Evolutionary conservation across 2,329 filamentous ascomycete species (phyloP).

Genomic region (Periconia sp.): DNA sequence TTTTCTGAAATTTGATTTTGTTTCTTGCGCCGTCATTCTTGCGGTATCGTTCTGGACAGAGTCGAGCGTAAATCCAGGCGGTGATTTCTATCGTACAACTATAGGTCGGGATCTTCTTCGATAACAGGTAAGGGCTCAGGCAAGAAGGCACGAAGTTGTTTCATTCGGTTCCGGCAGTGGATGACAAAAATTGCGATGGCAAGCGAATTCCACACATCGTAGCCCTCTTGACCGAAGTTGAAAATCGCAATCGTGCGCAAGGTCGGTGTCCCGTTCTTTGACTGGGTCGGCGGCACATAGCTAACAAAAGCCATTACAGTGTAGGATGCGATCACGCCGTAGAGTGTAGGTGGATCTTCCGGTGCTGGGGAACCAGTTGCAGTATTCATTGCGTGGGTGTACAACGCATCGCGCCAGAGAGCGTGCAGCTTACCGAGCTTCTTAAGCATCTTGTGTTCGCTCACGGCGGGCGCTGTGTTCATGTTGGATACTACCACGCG

Average conservation of each 20-base stretch:
- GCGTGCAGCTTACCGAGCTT: slow-evolving; percentile 48
- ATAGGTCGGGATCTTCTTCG: slow-evolving; percentile 36
- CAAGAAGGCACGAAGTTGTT: slow-evolving; percentile 45
- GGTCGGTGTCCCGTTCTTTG: slow-evolving; percentile 17
- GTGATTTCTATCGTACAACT: neutral
- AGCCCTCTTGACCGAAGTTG: slow-evolving; percentile 54
- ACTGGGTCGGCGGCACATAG: slow-evolving; percentile 43
- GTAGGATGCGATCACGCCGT: slow-evolving; percentile 57
- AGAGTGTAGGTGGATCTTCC: slow-evolving; percentile 51
- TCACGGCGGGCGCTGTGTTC: slow-evolving; percentile 40
- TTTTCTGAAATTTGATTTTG: neutral
- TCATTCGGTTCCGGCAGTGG: slow-evolving; percentile 55
- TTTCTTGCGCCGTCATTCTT: neutral
- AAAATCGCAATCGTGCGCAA: slow-evolving; percentile 54
- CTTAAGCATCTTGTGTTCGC: slow-evolving; percentile 47
- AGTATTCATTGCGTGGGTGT: slow-evolving; percentile 15
- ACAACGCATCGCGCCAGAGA: slow-evolving; percentile 45
- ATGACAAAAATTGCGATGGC: slow-evolving; percentile 59
- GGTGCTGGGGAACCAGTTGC: slow-evolving; percentile 8
- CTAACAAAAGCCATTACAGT: slow-evolving; percentile 57
- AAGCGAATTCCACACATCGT: slow-evolving; percentile 64
- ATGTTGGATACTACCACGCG: slow-evolving; percentile 46
- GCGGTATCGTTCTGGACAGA: neutral
- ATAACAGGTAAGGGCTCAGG: slow-evolving; percentile 16
- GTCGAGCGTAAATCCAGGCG: too few species aligned